Evolutionary conservation across 768 basidiomycete genomes (phyloP), one percentile per base, ranked within the genome.

Genomic region (Sporobolomyces roseus): DNA sequence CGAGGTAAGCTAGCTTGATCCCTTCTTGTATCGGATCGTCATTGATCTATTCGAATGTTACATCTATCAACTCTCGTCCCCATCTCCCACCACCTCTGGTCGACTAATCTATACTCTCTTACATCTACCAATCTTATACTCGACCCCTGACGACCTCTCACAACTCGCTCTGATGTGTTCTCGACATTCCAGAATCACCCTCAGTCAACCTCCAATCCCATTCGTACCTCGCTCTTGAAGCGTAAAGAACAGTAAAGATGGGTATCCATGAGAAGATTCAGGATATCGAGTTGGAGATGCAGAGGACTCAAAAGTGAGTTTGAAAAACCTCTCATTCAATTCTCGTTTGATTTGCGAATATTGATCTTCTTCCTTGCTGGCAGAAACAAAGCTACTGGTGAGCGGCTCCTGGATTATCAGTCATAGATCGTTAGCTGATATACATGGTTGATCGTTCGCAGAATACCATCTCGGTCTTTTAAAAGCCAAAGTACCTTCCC

Each of bases 251-350:
- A 46, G 25, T 36, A 46, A 85, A 72, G 76, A 96, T 97, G 93
- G 93, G 93, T 76, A 85, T 96, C 76, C 83, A 92, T 75, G 93
- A 97, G 81, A 97, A 97, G 86, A 91, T 79, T n/a, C 70, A 60
- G 21, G 64, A 58, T 45, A 52, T 60, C 59, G 27, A 77, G 93
- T 91, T 92, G 86, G 93, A 97, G 85, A 96, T 98, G 93, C 88
- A 90, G 72, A 85, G 92, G 80, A 97, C 76, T 32, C 76, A 76
- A 49, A 64, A 62, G 92, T 91, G 78, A 41, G n/a, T n/a, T 41
- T 41, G 38, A 41, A 41, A 9, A 41, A 9, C 17, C 38, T 41
- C 38, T 41, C 82, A 88, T 83, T 2, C 30, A 51, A 25, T 45
- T 29, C 50, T 49, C 36, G 30, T 55, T 58, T 7, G 25, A 43